Evolutionary conservation across 805 yeast genomes (phyloP), one percentile per base, ranked within the genome.

Genomic region (Ogataea glucozyma): DNA sequence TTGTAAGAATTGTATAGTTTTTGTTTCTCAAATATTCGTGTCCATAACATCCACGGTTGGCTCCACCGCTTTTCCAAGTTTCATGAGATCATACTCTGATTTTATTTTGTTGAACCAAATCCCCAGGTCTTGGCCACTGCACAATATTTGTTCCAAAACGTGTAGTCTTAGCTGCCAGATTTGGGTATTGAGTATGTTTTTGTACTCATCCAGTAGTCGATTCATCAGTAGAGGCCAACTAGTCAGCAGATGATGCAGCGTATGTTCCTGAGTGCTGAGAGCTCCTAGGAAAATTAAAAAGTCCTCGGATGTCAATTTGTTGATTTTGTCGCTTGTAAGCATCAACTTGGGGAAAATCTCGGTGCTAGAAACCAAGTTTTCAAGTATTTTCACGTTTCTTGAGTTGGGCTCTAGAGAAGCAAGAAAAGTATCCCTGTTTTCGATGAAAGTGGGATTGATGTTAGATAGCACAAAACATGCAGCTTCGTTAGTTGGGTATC

Each of bases 1-100:
- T 68, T 78, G 56, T 76, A 72, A n/a, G 44, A 30, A 16, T 14
- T 29, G 33, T 43, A 31, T 42, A 37, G 20, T 24, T 33, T n/a
- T 33, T 8, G 20, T 42, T 26, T 23, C 29, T 19, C 27, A 36
- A 33, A 32, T 39, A 16, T 36, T 35, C 17, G 46, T 30, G 46
- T 57, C 58, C 57, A 47, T 46, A 10, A 58, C 43, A 33, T 49
- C 61, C 2, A 52, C 58, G 4, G 43, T 37, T 2, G 56, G 40
- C 16, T 50, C 44, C 3, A 52, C 11, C 2, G 41, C 6, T 19
- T 43, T 51, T 31, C 63, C 62, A 32, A 48, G 47, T 26, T 43
- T 55, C 61, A 58, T 56, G 6, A 49, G 17, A 3, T 30, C 13
- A 21, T 52, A 49, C 20, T 44, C 56, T 5, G 32, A 31, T 7